These are phyloP conservation scores for Mucor ambiguus DNA, from an alignment of 371 early-diverging fungal species.

Conservation along the genomic window DNA sequence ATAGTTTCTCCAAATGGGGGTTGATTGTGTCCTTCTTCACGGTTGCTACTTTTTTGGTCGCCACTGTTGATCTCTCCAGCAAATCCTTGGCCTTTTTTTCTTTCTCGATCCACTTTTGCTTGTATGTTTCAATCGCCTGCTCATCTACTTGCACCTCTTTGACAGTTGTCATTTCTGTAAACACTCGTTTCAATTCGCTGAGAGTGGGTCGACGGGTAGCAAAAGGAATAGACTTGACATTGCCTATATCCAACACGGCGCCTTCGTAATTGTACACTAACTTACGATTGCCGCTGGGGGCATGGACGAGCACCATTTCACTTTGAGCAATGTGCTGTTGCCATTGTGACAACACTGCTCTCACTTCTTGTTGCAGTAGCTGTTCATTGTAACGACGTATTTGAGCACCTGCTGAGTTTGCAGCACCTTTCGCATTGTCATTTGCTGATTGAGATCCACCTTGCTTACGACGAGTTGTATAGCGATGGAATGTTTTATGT, in stretches of 20 bases:
- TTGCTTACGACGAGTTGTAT: conserved; percentile 95
- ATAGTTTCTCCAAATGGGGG: conserved; percentile 40
- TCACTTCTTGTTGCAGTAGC: conserved; percentile 76
- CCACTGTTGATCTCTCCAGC: conserved; percentile 31
- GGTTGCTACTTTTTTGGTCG: conserved; percentile 2
- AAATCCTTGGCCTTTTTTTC: conserved; percentile 28
- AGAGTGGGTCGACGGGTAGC: conserved; percentile 77
- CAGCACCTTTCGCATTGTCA: conserved; percentile 81
- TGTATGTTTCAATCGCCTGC: conserved; percentile 29
- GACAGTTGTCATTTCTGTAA: conserved; percentile 53
- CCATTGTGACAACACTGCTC: conserved; percentile 73
- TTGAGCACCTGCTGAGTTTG: conserved; percentile 91
- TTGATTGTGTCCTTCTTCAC: conserved; percentile 10
- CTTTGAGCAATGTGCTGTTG: conserved; percentile 52
- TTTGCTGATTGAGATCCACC: conserved; percentile 89
- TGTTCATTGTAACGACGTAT: conserved; percentile 90
- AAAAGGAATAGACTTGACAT: conserved; percentile 75
- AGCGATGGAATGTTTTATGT: conserved; percentile 92
- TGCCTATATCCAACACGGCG: conserved; percentile 50
- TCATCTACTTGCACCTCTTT: conserved; percentile 53
- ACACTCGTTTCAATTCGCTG: conserved; percentile 60
- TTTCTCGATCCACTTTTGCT: conserved; percentile 32
- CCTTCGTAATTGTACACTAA: conserved; percentile 66
- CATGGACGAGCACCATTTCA: conserved; percentile 70
- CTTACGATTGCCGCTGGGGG: conserved; percentile 65